These are phyloP conservation scores for Forsythia viridissima DNA, from an alignment of 257 asterid species.

Conservation along the genomic window DNA sequence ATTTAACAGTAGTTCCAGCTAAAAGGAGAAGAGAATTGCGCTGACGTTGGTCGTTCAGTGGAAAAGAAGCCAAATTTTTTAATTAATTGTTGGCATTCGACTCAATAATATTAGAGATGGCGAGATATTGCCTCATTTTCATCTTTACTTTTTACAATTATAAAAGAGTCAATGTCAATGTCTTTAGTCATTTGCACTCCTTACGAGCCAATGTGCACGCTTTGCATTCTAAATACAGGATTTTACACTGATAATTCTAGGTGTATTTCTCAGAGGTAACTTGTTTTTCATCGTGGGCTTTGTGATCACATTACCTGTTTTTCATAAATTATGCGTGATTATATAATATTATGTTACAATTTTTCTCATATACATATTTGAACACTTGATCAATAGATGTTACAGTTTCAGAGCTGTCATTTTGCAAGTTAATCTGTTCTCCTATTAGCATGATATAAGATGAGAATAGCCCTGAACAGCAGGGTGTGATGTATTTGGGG, in stretches of 20 bases:
- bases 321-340: background rate
- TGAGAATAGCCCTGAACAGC: background rate
- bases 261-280: background rate
- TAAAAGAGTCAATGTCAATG: background rate
- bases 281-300: background rate
- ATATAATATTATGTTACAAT: background rate
- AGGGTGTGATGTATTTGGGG: background rate
- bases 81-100: slow-evolving; percentile 1
- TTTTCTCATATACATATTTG: background rate
- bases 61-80: background rate
- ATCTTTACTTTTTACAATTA: slow-evolving; percentile 8
- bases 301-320: background rate
- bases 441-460: background rate
- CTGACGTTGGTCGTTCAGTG: background rate
- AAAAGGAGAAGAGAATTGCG: background rate
- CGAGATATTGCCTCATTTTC: slow-evolving; percentile 14
- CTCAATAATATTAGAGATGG: slow-evolving; percentile 7
- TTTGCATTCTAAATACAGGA: background rate
- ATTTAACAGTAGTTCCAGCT: background rate
- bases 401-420: background rate
- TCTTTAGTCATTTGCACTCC: background rate
- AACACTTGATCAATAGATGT: background rate
- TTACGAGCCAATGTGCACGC: background rate
- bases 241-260: background rate
- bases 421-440: background rate